Evolutionary conservation across 495 filamentous ascomycete species (phyloP).

Genomic region (Penicillium turbatum): DNA sequence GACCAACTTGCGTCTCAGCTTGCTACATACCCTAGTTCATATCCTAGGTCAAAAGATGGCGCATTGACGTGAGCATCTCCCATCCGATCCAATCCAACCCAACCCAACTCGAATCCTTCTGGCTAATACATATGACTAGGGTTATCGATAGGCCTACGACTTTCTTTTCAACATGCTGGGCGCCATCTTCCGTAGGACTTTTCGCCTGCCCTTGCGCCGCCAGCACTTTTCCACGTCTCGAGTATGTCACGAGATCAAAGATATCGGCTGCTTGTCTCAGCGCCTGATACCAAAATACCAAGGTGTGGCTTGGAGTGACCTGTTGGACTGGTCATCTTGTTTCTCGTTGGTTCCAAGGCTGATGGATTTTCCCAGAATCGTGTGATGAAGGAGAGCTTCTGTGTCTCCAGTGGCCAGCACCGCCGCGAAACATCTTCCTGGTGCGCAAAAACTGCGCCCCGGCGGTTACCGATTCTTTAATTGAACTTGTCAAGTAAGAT

Average conservation of each 20-base stretch:
- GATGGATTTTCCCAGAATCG: slow-evolving; percentile 41
- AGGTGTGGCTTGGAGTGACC: slow-evolving; percentile 37
- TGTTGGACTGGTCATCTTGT: not conserved
- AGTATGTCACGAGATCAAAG: slow-evolving; percentile 36
- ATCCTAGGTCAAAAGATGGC: not conserved
- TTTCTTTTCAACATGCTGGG: slow-evolving; percentile 15
- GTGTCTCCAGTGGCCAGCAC: slow-evolving; percentile 81
- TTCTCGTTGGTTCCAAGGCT: not conserved
- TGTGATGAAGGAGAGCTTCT: slow-evolving; percentile 60
- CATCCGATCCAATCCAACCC: not conserved
- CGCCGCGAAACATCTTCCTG: slow-evolving; percentile 84
- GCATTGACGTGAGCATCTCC: slow-evolving; percentile 7
- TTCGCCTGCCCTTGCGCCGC: slow-evolving; percentile 15
- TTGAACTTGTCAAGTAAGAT: slow-evolving; percentile 69
- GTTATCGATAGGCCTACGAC: not conserved
- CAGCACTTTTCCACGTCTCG: slow-evolving; percentile 39
- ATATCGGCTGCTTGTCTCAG: slow-evolving; percentile 38
- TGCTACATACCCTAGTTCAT: not conserved
- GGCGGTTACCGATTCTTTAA: slow-evolving; percentile 62
- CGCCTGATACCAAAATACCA: slow-evolving; percentile 47
- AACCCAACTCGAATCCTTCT: not conserved
- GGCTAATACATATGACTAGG: slow-evolving; percentile 3
- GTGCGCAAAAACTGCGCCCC: slow-evolving; percentile 80
- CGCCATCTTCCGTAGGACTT: slow-evolving; percentile 3
- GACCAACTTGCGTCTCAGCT: not conserved